Conservation (phyloP, 2,329 filamentous ascomycete genomes). For the Eutypa lata region DNA sequence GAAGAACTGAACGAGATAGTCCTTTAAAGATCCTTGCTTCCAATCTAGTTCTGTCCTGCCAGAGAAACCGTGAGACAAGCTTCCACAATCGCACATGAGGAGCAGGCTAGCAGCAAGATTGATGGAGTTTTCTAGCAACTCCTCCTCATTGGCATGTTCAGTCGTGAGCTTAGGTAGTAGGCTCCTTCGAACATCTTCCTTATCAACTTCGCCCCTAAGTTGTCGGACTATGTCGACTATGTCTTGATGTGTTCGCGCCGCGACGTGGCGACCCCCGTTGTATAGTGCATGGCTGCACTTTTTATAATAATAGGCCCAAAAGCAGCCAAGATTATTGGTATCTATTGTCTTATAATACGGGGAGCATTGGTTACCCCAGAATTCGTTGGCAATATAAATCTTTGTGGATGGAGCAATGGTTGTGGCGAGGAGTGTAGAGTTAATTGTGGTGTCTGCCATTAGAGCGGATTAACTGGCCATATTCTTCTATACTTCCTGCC, state of each 20-base stretch:
- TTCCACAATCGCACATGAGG: conserved; percentile 4
- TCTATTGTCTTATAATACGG: no score
- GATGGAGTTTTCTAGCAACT: not conserved
- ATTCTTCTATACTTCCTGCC: no score
- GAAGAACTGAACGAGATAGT: not conserved
- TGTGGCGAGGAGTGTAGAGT: no score
- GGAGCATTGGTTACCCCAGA: not conserved
- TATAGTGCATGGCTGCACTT: not conserved
- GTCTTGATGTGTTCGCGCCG: not conserved
- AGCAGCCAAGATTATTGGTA: not conserved
- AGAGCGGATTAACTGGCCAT: no score
- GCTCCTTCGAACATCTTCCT: not conserved
- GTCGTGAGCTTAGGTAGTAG: not conserved
- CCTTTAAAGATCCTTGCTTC: not conserved
- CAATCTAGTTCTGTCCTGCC: conserved; percentile 6
- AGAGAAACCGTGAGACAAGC: not conserved
- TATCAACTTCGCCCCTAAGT: not conserved
- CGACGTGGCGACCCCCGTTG: not conserved
- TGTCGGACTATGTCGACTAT: not conserved
- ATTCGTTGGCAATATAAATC: not conserved
- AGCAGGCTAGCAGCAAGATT: conserved; percentile 1
- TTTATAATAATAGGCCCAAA: not conserved
- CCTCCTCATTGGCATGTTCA: not conserved
- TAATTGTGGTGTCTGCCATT: no score
- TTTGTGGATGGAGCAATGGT: no score